Evolutionary conservation across 2,329 filamentous ascomycete species (phyloP).

Genomic region (Graphilbum ipis-grandicollis): DNA sequence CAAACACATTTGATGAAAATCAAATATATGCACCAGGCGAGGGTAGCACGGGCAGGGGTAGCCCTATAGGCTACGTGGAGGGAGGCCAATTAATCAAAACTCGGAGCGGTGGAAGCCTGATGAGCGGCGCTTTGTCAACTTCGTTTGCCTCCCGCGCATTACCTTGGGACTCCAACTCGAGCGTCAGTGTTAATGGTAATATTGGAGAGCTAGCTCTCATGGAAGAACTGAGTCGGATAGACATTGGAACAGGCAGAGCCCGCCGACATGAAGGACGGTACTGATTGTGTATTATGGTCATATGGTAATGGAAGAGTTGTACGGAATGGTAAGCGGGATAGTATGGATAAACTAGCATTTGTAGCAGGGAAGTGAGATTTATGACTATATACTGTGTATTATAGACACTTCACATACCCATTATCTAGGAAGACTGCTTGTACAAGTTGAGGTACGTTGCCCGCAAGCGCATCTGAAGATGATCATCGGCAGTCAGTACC

Average conservation of each 20-base stretch:
- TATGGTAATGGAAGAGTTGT: too few relatives aligned
- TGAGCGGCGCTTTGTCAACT: constrained; percentile 14
- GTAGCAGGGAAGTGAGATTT: too few relatives aligned
- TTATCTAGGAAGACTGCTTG: constrained; percentile 9
- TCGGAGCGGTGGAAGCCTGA: constrained; percentile 11
- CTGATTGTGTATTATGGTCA: too few relatives aligned
- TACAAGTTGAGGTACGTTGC: constrained; percentile 42
- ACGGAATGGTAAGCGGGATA: too few relatives aligned
- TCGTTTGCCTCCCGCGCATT: not conserved
- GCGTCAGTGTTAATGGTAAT: constrained; percentile 11
- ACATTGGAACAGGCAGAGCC: constrained; percentile 43
- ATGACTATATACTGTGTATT: not conserved
- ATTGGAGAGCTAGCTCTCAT: constrained; percentile 41
- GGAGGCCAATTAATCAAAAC: constrained; percentile 1
- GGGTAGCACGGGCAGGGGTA: constrained; percentile 10
- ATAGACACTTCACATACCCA: not conserved
- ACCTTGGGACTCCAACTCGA: not conserved
- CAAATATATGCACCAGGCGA: constrained; percentile 19
- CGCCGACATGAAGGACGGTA: constrained; percentile 22
- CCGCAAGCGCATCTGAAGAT: constrained; percentile 41
- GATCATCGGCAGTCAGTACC: constrained; percentile 45
- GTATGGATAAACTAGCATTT: too few relatives aligned
- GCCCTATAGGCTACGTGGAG: constrained; percentile 8
- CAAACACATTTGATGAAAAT: constrained; percentile 39
- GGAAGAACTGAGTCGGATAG: constrained; percentile 53